Percentiles rank a stretch among this genome's conserved stretches.
Evolutionary conservation across 345 rosid species (phyloP).

Genomic region (Garcia nutans): DNA sequence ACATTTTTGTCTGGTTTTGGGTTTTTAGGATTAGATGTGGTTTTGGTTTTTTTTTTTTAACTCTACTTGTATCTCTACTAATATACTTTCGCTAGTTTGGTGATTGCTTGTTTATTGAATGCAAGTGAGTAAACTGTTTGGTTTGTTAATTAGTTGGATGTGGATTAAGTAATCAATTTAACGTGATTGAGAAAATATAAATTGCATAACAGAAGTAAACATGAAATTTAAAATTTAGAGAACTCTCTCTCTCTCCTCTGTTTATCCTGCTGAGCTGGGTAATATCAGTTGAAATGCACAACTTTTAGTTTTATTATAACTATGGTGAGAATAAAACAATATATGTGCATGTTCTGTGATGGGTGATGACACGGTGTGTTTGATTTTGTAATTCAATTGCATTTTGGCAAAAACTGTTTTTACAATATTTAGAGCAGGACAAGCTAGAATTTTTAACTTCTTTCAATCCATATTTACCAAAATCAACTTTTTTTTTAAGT

Average conservation of each 20-base stretch:
- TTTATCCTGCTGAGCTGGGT: background rate
- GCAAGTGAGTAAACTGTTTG: background rate
- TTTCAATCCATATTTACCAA: no score
- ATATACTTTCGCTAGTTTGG: background rate
- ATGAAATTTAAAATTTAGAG: background rate
- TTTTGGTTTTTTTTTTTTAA: background rate
- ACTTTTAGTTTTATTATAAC: no score
- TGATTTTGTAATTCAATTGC: no score
- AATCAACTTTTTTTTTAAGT: no score
- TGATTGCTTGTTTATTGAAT: background rate
- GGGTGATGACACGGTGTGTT: no score
- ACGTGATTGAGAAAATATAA: background rate
- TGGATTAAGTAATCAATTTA: background rate
- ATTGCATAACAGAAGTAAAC: background rate
- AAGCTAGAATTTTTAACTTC: no score
- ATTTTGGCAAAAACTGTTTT: no score
- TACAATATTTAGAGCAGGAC: no score
- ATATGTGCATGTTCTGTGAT: background rate
- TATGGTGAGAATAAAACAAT: background rate
- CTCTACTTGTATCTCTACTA: background rate
- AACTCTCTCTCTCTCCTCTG: background rate
- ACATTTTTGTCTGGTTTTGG: no score
- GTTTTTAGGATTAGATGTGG: slow-evolving; percentile 3
- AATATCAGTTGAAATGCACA: background rate
- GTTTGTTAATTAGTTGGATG: background rate